Percentiles rank a stretch among this genome's conserved stretches.
These are phyloP conservation scores for Cladophialophora exuberans DNA, from an alignment of 2,329 filamentous ascomycete genomes.

Conservation along the genomic window DNA sequence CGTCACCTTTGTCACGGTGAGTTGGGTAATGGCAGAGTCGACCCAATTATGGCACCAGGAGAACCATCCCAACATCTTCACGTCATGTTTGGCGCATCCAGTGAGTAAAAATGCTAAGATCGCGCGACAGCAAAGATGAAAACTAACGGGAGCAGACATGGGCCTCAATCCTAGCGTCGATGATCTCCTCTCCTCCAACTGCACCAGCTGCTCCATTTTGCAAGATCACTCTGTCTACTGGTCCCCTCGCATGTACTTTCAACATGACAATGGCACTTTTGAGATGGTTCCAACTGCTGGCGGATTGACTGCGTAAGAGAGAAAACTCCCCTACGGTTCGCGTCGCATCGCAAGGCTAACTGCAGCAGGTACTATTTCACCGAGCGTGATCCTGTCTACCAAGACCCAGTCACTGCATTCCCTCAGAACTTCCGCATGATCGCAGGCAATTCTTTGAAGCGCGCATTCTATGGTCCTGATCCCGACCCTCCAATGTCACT, in stretches of 20 bases:
- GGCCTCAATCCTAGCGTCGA: constrained; percentile 57
- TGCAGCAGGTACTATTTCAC: constrained; percentile 75
- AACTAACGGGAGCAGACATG: constrained; percentile 60
- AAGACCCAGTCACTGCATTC: constrained; percentile 58
- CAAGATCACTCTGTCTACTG: constrained; percentile 90
- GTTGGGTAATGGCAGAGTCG: constrained; percentile 71
- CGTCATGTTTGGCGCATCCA: constrained; percentile 72
- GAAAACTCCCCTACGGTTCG: constrained; percentile 37
- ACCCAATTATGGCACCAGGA: constrained; percentile 72
- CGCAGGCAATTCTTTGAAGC: constrained; percentile 69
- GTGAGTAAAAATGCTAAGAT: constrained; percentile 61
- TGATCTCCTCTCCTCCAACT: constrained; percentile 64
- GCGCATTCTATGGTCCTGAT: constrained; percentile 71
- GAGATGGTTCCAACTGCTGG: constrained; percentile 74
- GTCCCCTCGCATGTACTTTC: constrained; percentile 78
- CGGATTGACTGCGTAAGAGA: constrained; percentile 82
- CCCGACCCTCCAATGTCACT: constrained; percentile 69
- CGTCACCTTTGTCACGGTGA: constrained; percentile 81
- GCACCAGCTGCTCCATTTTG: constrained; percentile 78
- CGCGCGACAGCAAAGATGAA: background rate
- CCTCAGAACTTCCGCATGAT: constrained; percentile 80
- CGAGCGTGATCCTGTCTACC: constrained; percentile 35
- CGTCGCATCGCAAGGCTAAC: constrained; percentile 6
- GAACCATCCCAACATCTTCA: constrained; percentile 69
- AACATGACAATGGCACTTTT: constrained; percentile 67